Conservation (phyloP, 106 monocot genomes). For the Acorus gramineus region DNA sequence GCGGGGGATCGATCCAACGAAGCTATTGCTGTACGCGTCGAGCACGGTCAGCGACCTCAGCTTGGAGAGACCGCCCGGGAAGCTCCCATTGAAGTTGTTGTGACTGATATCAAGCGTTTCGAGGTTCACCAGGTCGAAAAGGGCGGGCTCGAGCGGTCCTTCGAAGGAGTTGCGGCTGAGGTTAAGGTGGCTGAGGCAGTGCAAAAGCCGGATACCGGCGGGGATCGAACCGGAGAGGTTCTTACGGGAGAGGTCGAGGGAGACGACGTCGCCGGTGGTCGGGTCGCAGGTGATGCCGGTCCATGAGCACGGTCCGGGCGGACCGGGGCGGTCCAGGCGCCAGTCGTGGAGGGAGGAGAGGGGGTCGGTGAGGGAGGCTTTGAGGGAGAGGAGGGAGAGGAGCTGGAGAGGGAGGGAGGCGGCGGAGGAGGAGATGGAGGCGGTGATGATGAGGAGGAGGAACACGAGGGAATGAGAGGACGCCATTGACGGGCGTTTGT, state of each 20-base stretch:
- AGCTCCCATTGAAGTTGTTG: slow-evolving; percentile 64
- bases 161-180: slow-evolving; percentile 67
- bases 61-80: slow-evolving; percentile 33
- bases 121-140: slow-evolving; percentile 50
- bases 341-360: slow-evolving; percentile 38
- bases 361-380: slow-evolving; percentile 58
- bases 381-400: slow-evolving; percentile 63
- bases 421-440: slow-evolving; percentile 1
- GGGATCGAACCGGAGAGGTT: slow-evolving; percentile 67
- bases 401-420: slow-evolving; percentile 22
- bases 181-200: slow-evolving; percentile 47
- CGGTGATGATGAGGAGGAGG: background rate
- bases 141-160: slow-evolving; percentile 37
- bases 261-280: slow-evolving; percentile 15
- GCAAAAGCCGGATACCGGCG: slow-evolving; percentile 40
- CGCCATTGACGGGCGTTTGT: background rate
- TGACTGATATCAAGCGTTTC: slow-evolving; percentile 59
- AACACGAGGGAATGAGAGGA: background rate
- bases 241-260: slow-evolving; percentile 53
- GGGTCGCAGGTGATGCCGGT: slow-evolving; percentile 45
- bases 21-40: slow-evolving; percentile 81
- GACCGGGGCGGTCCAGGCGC: slow-evolving; percentile 16
- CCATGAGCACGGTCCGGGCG: slow-evolving; percentile 40
- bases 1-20: slow-evolving; percentile 40
- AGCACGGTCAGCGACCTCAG: slow-evolving; percentile 31